phyloP scores from a whole-genome alignment of 371 early-diverging fungal genomes.

The Choanephora cucurbitarum region DNA sequence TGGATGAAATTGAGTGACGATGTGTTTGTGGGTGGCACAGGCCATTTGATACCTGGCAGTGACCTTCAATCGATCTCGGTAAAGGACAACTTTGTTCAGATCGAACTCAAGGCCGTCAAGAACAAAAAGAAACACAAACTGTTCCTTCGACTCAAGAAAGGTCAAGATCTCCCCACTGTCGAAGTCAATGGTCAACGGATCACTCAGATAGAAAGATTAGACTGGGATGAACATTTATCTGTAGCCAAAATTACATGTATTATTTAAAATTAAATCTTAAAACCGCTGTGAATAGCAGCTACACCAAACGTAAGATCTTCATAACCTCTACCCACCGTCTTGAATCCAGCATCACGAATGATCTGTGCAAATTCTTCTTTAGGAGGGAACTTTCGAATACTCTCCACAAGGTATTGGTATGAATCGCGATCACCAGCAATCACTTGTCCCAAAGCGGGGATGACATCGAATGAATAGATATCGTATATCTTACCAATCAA shows the following conservation, averaged over 20 bases:
- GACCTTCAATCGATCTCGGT: constrained; percentile 23
- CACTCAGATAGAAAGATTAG: constrained; percentile 9
- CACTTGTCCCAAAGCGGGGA: constrained; percentile 87
- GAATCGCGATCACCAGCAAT: constrained; percentile 91
- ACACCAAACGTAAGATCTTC: constrained; percentile 97
- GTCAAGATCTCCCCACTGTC: constrained; percentile 19
- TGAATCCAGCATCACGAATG: constrained; percentile 90
- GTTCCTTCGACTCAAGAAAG: constrained; percentile 13
- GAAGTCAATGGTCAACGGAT: constrained; percentile 21
- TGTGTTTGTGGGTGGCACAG: constrained; percentile 38
- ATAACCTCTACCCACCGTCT: constrained; percentile 85
- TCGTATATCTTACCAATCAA: constrained; percentile 86
- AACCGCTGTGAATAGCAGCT: constrained; percentile 93
- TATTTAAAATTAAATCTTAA: constrained; percentile 71
- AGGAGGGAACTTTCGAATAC: constrained; percentile 93
- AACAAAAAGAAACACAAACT: constrained; percentile 8
- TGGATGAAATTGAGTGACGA: background rate
- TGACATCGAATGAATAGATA: constrained; percentile 91
- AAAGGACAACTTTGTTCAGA: constrained; percentile 11
- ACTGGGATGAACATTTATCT: constrained; percentile 21
- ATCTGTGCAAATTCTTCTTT: constrained; percentile 90
- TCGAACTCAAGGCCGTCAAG: constrained; percentile 16
- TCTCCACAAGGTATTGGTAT: constrained; percentile 98
- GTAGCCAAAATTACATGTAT: constrained; percentile 20
- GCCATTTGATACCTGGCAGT: constrained; percentile 50